Evolutionary conservation across 306 rosid species (phyloP), one percentile per base, ranked within the genome.

Genomic region (Cyamopsis tetragonoloba): DNA sequence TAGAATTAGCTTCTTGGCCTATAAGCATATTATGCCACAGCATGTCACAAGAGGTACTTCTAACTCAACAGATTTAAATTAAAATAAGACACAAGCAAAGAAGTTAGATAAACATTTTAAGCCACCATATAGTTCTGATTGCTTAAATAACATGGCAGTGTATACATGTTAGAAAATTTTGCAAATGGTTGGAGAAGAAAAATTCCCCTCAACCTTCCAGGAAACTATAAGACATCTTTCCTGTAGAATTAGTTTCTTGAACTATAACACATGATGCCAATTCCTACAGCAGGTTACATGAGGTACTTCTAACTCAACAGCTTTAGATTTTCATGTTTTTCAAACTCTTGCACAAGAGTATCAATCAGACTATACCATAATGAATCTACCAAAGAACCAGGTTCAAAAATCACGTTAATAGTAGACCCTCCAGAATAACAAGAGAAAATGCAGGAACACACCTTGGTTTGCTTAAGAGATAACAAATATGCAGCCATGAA

Each of bases 401-500:
- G 9, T 8, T 14, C 27, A 53, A 11, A 44, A 43, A 12, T 56
- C 17, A 35, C 3, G 22, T 48, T 35, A 17, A 63, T 2, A 34
- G 20, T n/a, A 17, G 20, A 49, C 56, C 34, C 49, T 63, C 41
- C 30, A 5, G 3, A 12, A 35, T 54, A 43, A 56, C 47, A 70
- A 48, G 35, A 70, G 53, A 56, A 48, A 14, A 43, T 3, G 56
- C 51, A 74, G 54, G 31, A 68, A 39, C 44, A 69, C 78, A 88
- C 96, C 88, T 93, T 89, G 69, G 98, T 89, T 81, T 89, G 85
- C 83, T 93, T 84, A 43, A 93, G 88, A 70, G 96, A 87, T 72
- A 86, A 68, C 71, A 93, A 79, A 77, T 93, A 93, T 4, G 96
- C 91, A 47, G 98, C 95, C 96, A 93, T 93, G 82, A 87, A 93